Percentiles rank a stretch among this genome's conserved stretches.
Conservation (phyloP, 2,329 filamentous ascomycete genomes). For the Ampelomyces quisqualis region DNA sequence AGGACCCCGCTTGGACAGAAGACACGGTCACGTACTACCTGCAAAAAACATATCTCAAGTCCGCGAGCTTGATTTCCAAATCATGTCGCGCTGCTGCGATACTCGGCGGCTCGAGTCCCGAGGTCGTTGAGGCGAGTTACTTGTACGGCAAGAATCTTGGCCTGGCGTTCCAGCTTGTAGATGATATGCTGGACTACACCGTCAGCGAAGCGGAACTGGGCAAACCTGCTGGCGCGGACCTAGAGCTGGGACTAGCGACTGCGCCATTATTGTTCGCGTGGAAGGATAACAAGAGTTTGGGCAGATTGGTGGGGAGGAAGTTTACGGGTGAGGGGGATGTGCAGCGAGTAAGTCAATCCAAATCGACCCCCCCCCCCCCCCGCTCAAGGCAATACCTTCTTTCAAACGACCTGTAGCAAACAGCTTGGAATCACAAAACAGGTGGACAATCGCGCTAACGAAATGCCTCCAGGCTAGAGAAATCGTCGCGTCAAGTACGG, state of each 20-base stretch:
- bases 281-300: constrained; percentile 83
- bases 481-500: constrained; percentile 78
- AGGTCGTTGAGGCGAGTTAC: constrained; percentile 89
- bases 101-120: constrained; percentile 71
- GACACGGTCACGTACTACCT: constrained; percentile 91
- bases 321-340: constrained; percentile 85
- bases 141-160: constrained; percentile 90
- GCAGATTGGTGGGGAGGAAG: constrained; percentile 85
- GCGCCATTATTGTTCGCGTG: constrained; percentile 94
- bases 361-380: no score
- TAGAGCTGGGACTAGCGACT: constrained; percentile 90
- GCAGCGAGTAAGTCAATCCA: constrained; percentile 64
- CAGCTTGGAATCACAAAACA: no score
- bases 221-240: constrained; percentile 90
- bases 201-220: constrained; percentile 80
- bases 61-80: constrained; percentile 92
- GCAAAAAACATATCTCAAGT: constrained; percentile 98
- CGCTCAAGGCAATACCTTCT: no score
- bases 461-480: constrained; percentile 74
- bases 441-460: constrained; percentile 22
- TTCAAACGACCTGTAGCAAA: no score
- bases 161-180: constrained; percentile 93
- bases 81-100: constrained; percentile 88
- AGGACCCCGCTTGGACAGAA: constrained; percentile 80
- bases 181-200: constrained; percentile 98